Evolutionary conservation across 2,329 filamentous ascomycete species (phyloP).

Genomic region (Fusarium sp.): DNA sequence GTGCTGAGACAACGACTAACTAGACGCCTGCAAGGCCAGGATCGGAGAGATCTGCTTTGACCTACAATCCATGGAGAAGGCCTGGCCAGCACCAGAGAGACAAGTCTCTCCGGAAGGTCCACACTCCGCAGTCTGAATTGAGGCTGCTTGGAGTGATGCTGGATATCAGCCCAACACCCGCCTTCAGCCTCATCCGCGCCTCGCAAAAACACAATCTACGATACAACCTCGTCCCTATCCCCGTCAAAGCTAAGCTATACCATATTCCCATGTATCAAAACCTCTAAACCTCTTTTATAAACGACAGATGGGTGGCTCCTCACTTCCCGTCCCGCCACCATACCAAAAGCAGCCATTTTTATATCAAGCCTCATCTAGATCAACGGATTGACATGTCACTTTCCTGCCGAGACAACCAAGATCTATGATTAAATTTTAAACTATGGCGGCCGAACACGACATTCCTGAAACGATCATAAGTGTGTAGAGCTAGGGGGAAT

Average conservation of each 20-base stretch:
- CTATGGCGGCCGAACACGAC: not conserved
- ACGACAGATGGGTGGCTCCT: not conserved
- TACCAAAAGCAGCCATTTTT: not conserved
- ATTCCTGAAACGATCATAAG: not conserved
- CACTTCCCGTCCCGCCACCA: not conserved
- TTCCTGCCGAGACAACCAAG: not conserved
- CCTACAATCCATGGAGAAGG: not conserved
- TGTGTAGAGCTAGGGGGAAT: not conserved
- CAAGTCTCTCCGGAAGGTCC: not conserved
- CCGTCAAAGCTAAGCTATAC: not conserved
- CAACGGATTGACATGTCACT: not conserved
- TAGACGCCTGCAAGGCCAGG: not conserved
- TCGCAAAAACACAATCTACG: not conserved
- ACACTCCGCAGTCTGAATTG: not conserved
- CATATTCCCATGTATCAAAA: too few species aligned
- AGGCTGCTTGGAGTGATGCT: not conserved
- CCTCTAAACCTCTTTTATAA: not conserved
- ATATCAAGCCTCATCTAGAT: not conserved
- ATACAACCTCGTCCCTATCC: not conserved
- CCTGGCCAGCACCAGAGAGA: not conserved
- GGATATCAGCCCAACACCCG: not conserved
- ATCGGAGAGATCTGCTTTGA: not conserved
- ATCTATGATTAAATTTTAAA: not conserved
- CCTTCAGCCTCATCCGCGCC: not conserved
- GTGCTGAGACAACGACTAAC: not conserved